phyloP scores from a whole-genome alignment of 345 rosid species.

The Punica granatum region DNA sequence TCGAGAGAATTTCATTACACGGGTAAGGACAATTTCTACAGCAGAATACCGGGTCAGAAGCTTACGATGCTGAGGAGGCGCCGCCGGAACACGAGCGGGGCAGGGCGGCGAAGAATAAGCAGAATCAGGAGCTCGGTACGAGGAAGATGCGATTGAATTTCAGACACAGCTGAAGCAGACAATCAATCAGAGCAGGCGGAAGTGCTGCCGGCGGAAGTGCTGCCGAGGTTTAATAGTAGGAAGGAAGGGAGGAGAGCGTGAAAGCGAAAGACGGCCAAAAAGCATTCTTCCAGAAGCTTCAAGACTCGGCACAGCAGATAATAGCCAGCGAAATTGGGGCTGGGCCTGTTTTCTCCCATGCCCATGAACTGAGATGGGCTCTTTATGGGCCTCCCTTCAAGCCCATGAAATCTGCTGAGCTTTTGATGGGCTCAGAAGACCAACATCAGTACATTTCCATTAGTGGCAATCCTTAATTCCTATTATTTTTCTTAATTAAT shows the following conservation, averaged over 20 bases:
- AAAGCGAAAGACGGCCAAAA: background rate
- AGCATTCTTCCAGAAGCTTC: background rate
- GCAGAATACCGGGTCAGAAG: background rate
- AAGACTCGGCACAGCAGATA: too few relatives aligned
- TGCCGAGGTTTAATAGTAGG: background rate
- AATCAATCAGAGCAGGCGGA: background rate
- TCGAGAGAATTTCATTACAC: background rate
- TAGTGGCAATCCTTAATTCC: too few relatives aligned
- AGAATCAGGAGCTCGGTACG: background rate
- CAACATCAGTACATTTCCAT: too few relatives aligned
- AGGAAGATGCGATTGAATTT: background rate
- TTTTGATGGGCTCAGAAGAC: too few relatives aligned
- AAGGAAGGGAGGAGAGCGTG: background rate
- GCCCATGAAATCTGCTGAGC: too few relatives aligned
- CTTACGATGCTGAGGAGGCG: background rate
- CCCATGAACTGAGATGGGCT: too few relatives aligned
- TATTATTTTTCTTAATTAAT: too few relatives aligned
- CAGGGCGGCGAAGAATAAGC: too few relatives aligned
- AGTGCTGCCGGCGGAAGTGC: background rate
- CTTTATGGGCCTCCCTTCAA: too few relatives aligned
- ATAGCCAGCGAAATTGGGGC: too few relatives aligned
- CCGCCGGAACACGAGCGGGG: background rate
- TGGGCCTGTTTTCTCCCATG: too few relatives aligned
- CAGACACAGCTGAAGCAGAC: background rate
- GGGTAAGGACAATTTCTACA: background rate